Evolutionary conservation across 208 protist species (phyloP).

Genomic region (Leishmania aethiopica): DNA sequence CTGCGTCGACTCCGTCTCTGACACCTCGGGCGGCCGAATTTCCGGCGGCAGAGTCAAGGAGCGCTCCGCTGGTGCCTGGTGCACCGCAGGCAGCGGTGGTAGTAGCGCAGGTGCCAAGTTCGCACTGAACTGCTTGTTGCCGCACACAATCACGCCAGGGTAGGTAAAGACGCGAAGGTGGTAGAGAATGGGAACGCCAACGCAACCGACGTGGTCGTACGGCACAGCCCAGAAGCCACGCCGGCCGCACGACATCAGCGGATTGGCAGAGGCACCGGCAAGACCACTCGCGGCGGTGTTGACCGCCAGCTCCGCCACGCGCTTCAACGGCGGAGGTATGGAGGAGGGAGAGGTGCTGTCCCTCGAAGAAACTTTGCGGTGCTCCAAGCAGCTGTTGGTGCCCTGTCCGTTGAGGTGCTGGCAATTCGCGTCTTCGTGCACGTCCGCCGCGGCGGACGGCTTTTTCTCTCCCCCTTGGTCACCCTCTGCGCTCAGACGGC

Average conservation of each 20-base stretch:
- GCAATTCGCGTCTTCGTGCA: neutral
- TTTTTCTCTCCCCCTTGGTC: neutral
- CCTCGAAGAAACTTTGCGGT: neutral
- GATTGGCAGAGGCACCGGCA: neutral
- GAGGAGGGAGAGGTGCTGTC: neutral
- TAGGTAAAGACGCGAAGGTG: slow-evolving; percentile 57
- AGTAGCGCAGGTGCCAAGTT: neutral
- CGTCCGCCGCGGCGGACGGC: rapidly evolving
- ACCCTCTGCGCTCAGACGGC: neutral
- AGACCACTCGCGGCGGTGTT: neutral
- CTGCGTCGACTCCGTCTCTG: neutral
- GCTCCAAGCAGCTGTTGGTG: neutral
- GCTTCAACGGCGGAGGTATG: slow-evolving; percentile 21
- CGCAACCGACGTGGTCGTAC: slow-evolving; percentile 31
- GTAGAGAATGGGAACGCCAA: slow-evolving; percentile 43
- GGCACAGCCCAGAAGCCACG: slow-evolving; percentile 38
- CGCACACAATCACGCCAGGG: slow-evolving; percentile 46
- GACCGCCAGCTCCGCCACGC: slow-evolving; percentile 18
- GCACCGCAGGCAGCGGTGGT: neutral
- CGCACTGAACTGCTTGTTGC: slow-evolving; percentile 24
- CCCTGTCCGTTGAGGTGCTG: neutral
- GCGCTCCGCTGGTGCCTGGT: neutral
- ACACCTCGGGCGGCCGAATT: neutral
- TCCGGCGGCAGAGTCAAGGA: neutral
- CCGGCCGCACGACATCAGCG: neutral